Percentiles rank a stretch among this genome's conserved stretches.
Evolutionary conservation across 805 yeast species (phyloP).

Genomic region (Wickerhamomyces kurtzmanii): DNA sequence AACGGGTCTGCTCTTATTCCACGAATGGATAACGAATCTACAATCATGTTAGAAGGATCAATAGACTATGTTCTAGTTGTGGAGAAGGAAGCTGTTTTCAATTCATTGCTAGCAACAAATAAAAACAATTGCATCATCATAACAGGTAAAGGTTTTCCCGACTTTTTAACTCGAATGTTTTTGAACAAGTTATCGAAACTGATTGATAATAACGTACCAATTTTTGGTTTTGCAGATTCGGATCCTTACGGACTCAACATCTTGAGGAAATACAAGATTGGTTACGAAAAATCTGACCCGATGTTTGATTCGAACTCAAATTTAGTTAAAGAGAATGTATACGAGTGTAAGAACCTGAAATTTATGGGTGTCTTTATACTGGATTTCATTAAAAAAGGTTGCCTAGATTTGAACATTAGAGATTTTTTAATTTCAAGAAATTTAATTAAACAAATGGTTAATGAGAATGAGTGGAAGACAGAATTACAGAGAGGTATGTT

Average conservation of each 20-base stretch:
- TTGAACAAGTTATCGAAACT: constrained; percentile 17
- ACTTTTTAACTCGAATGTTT: constrained; percentile 39
- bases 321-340: constrained; percentile 3
- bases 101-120: constrained; percentile 15
- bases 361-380: constrained; percentile 10
- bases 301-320: not conserved
- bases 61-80: constrained; percentile 27
- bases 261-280: constrained; percentile 30
- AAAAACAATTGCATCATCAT: constrained; percentile 24
- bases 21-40: constrained; percentile 17
- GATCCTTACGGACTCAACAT: constrained; percentile 62
- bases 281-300: constrained; percentile 2
- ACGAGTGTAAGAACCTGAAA: constrained; percentile 5
- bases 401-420: constrained; percentile 12
- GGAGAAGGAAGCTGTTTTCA: constrained; percentile 46
- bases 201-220: constrained; percentile 17
- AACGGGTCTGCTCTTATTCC: constrained; percentile 28
- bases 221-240: constrained; percentile 46
- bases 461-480: constrained; percentile 13
- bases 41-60: constrained; percentile 1
- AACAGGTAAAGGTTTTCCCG: constrained; percentile 71
- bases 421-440: constrained; percentile 19
- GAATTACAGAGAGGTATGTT: constrained; percentile 52
- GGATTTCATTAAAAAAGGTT: constrained; percentile 8
- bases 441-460: constrained; percentile 9